Conservation (phyloP, 176 grass and related monocot species). For the Carex parvula region DNA sequence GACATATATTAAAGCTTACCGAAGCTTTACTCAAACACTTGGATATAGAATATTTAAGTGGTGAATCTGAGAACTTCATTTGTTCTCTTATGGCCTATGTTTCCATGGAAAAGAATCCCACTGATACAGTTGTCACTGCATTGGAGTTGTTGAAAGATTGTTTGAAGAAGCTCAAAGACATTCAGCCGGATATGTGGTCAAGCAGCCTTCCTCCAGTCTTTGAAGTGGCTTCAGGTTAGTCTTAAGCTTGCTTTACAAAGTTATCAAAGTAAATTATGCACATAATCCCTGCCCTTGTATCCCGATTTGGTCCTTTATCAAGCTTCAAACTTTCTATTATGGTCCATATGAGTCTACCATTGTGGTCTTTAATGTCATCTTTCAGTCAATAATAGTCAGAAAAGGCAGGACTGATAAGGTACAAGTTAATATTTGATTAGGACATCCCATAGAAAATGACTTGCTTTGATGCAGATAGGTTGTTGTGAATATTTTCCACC, state of each 20-base stretch:
- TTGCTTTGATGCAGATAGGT: not conserved
- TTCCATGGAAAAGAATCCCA: constrained; percentile 60
- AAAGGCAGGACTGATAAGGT: not conserved
- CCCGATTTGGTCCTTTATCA: not conserved
- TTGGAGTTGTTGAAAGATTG: constrained; percentile 56
- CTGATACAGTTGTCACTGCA: constrained; percentile 55
- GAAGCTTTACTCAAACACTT: constrained; percentile 52
- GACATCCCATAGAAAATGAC: not conserved
- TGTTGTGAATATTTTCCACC: not conserved
- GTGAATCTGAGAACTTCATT: constrained; percentile 48
- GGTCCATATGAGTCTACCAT: not conserved
- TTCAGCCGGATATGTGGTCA: constrained; percentile 45
- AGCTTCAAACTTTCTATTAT: constrained; percentile 2
- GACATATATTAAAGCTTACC: constrained; percentile 56
- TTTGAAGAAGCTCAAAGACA: constrained; percentile 46
- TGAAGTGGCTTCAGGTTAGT: constrained; percentile 62
- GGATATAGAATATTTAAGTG: constrained; percentile 44
- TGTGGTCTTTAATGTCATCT: not conserved
- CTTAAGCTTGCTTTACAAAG: not conserved
- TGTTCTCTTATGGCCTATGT: constrained; percentile 54
- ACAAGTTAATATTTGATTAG: not conserved
- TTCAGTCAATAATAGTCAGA: not conserved
- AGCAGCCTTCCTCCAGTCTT: constrained; percentile 60
- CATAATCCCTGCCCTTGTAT: not conserved
- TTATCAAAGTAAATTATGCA: not conserved